A percentile compares a stretch with the other conserved stretches of the same genome.
Evolutionary conservation across 495 filamentous ascomycete genomes (phyloP).

Genomic region (Penicillium lagena): DNA sequence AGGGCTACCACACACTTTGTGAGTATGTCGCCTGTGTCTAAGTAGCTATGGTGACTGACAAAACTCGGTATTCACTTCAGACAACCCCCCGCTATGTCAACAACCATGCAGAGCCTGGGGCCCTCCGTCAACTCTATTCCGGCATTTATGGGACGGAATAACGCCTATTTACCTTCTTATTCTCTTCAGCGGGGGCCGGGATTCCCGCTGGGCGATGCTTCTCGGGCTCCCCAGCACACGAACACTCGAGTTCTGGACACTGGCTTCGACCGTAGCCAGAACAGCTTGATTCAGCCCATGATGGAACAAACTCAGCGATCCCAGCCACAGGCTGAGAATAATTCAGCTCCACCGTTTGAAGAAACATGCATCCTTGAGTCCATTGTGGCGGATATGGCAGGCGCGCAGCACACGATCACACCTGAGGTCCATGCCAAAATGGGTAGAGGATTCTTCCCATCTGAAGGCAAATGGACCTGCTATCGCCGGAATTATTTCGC

Average conservation of each 20-base stretch:
- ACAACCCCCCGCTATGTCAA: constrained; percentile 34
- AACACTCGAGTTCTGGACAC: constrained; percentile 27
- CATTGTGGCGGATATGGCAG: constrained; percentile 46
- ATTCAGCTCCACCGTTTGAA: constrained; percentile 46
- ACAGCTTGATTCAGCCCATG: constrained; percentile 21
- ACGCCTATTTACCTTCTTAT: constrained; percentile 31
- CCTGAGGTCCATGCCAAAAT: constrained; percentile 79
- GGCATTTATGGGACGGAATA: constrained; percentile 26
- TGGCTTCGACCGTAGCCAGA: constrained; percentile 27
- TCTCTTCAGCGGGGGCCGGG: constrained; percentile 26
- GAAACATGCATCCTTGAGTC: constrained; percentile 50
- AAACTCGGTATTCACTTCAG: constrained; percentile 12
- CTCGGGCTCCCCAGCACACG: constrained; percentile 25
- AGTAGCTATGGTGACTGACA: constrained; percentile 10
- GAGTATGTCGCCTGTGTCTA: constrained; percentile 8
- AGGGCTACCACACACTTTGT: constrained; percentile 36
- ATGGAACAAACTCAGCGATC: constrained; percentile 28
- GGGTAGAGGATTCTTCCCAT: constrained; percentile 87
- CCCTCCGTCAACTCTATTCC: constrained; percentile 20
- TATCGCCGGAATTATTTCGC: constrained; percentile 95
- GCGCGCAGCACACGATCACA: constrained; percentile 47
- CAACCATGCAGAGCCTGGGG: constrained; percentile 23
- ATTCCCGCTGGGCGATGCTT: constrained; percentile 27
- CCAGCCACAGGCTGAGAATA: constrained; percentile 20
- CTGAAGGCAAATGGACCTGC: constrained; percentile 89